Base-by-base conservation (phyloP, 495 filamentous ascomycete species). In the Lepidopterella palustris region DNA sequence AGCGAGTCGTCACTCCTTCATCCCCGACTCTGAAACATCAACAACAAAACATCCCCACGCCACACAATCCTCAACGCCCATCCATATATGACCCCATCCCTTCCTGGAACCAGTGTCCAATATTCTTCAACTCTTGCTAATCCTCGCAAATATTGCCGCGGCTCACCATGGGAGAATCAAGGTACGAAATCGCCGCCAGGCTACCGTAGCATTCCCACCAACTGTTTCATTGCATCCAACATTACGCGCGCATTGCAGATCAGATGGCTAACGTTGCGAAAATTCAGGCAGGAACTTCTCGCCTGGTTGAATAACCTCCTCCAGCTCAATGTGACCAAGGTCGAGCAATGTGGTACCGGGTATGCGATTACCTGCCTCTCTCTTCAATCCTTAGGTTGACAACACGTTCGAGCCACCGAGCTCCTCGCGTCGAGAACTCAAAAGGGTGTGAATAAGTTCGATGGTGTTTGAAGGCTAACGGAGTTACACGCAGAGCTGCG, bases 321-420 rank as follows among this genome's bases (percentile, higher is more conserved):
- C 56, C 89, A 95, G 78, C 83, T 97, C 65, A 97, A 97, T 77
- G 83, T 98, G 58, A 97, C 92, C 71, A 97, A 96, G 76, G 87
- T 98, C 71, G 93, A 98, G 76, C 95, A 98, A 80, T 97, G 93
- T 75, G 93, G 93, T 67, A 97, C 93, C 66, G 93, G 93, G 93
- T 98, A 87, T 67, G 87, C 72, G 71, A 47, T 53, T 61, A 64
- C 63, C 65, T 53, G 52, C 67, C 59, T 61, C 71, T 1, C 39
- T n/a, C 28, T 27, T 10, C 45, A n/a, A n/a, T n/a, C n/a, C n/a
- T n/a, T n/a, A n/a, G n/a, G n/a, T n/a, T n/a, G n/a, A 9, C 45
- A 48, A 4, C 35, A 3, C 9, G 13, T 18, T 10, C 18, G 18
- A 3, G 35, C 3, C 35, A 10, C 35, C 35, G 18, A 2, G 18